Evolutionary conservation across 2,329 filamentous ascomycete species (phyloP), one percentile per base, ranked within the genome.

Genomic region (Arthrobotrys conoides): DNA sequence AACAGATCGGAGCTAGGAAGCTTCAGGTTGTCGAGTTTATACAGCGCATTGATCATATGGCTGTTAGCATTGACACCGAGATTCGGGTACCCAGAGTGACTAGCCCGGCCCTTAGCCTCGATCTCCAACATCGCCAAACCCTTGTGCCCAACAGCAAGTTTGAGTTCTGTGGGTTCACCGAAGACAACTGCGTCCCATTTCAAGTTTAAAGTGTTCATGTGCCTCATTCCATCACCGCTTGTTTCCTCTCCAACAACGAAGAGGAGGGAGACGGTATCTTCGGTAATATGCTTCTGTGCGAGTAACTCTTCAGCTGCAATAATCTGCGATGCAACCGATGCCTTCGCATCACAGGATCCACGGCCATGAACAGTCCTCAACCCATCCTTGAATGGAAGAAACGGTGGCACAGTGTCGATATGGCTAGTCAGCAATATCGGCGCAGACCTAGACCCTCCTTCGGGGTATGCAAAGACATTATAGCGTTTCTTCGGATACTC

Each of bases 1-100:
- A 92, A 96, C 81, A 91, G 89, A 51, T 92, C 88, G 80, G 91
- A 94, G 77, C 87, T 88, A 0, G 94, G 94, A 0, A 97, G 86
- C 51, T 93, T 90, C 0, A 93, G 85, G 24, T 90, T 87, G 71
- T 93, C 86, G 27, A 97, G 84, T 12, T 87, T 87, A 63, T 88
- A 86, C 53, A 97, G 85, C 0, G 91, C 93, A n/a, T 90, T 89
- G 36, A 96, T 87, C 71, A 98, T 87, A 66, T 94, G 87, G 79
- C 93, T 92, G 82, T 94, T 96, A 6, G 96, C 96, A 80, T 91
- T 95, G 82, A 91, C 90, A 3, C 94, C 95, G 5, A 97, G 87
- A 90, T 92, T 94, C 0, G 96, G 95, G 83, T 99, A 98, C 2
- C 95, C 95, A 8, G 91, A 94, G 85, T 99, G 96, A 0, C 92